Base-by-base conservation (phyloP, 2,329 filamentous ascomycete species). In the Cordyceps pruinosa region DNA sequence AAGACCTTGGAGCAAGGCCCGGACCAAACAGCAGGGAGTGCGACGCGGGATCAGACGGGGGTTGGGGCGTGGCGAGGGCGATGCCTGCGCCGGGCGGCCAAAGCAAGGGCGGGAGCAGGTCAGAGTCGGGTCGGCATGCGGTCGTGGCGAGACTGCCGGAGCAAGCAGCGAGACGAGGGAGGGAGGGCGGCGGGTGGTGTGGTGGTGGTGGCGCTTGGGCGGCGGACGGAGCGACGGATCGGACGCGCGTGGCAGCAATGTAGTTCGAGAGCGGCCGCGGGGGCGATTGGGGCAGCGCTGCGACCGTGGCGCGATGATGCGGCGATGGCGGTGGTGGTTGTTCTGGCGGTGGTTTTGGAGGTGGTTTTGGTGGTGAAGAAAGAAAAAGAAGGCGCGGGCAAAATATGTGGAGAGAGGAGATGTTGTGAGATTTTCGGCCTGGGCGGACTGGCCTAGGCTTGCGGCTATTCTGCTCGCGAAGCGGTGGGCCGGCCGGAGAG, bases 11-110 rank as follows among this genome's bases (percentile, higher is more conserved):
- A 62, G 60, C 58, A 68, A 68, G 66, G 69, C 64, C 69, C 66
- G 68, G 71, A 52, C 56, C 56, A 57, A 66, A 66, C 66, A 67
- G 69, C 69, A 72, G 67, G 66, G 39, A 62, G 66, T 65, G 63
- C 63, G 58, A 58, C 28, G 60, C 47, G 56, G 57, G 49, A 41
- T 55, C 58, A 51, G 59, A 17, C 34, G 21, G 19, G 10, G 10
- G 45, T 41, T 58, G 58, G 61, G 57, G 61, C 54, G 54, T 57
- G 56, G 49, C 35, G 39, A 30, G 47, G 44, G 47, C 30, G 34
- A 19, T 47, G 13, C 15, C 48, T 37, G 19, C 41, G 45, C 39
- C 30, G 48, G 8, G 25, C 25, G 47, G 48, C 37, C 39, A 21
- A 45, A 30, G 47, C 39, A 54, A 53, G 5, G 50, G 39, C 26